phyloP scores from a whole-genome alignment of 305 asterid genomes.

The Solanum hybrid region DNA sequence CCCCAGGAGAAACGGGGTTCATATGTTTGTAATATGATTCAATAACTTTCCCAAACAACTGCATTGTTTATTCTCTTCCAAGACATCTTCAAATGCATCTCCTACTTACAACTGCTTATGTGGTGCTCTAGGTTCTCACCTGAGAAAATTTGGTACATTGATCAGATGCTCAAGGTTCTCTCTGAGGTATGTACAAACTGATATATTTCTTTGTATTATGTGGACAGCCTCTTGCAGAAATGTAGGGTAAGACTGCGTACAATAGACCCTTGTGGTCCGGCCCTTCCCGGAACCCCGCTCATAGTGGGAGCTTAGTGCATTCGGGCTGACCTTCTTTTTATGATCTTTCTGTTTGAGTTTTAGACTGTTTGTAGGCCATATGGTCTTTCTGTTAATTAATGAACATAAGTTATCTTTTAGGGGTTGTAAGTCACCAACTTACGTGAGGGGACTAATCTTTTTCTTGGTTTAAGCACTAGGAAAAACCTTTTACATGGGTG shows the following conservation, averaged over 20 bases:
- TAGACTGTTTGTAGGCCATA: conserved; percentile 1
- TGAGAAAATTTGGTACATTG: conserved; percentile 93
- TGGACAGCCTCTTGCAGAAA: not conserved
- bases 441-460: not conserved
- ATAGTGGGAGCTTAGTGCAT: not conserved
- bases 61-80: conserved; percentile 14
- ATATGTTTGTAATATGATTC: conserved; percentile 10
- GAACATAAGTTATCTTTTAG: not conserved
- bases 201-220: not conserved
- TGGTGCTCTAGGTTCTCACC: conserved; percentile 75
- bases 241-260: not conserved
- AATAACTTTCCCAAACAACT: conserved; percentile 8
- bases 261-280: not conserved
- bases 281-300: not conserved
- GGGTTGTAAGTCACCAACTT: not conserved
- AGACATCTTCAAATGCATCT: conserved; percentile 17
- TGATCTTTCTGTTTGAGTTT: conserved; percentile 6
- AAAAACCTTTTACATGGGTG: not conserved
- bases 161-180: conserved; percentile 96
- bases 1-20: conserved; percentile 7
- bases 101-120: conserved; percentile 25
- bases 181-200: conserved; percentile 52
- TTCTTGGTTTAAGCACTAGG: not conserved
- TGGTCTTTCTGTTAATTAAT: not conserved
- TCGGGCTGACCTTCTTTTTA: not conserved